phyloP scores from a whole-genome alignment of 371 early-diverging fungal species.

The Saksenaea vasiformis region DNA sequence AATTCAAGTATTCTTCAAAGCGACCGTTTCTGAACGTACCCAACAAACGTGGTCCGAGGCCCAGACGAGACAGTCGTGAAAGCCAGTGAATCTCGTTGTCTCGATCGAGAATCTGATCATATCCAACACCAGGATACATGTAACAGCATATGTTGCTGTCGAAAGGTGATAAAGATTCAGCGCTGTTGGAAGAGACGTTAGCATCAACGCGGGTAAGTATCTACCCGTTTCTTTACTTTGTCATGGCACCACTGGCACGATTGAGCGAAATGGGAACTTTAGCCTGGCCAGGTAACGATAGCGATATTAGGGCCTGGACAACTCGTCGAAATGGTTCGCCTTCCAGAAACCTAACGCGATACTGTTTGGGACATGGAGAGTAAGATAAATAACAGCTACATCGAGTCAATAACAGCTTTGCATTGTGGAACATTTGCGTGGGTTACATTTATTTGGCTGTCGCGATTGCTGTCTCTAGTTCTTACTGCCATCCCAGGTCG shows the following conservation, averaged over 20 bases:
- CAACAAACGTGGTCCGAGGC: conserved; percentile 79
- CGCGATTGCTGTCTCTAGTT: conserved; percentile 8
- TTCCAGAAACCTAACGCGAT: conserved; percentile 25
- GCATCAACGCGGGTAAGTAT: neutral
- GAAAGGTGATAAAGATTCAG: conserved; percentile 72
- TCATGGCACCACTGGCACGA: conserved; percentile 84
- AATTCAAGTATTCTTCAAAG: conserved; percentile 84
- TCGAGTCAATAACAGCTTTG: conserved; percentile 27
- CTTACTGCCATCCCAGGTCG: conserved; percentile 11
- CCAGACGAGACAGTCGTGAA: conserved; percentile 63
- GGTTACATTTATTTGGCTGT: neutral
- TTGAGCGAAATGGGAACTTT: conserved; percentile 41
- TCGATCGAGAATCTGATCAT: conserved; percentile 75
- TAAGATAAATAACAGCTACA: conserved; percentile 20
- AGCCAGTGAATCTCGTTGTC: conserved; percentile 83
- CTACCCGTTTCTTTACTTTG: conserved; percentile 60
- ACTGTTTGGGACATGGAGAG: neutral
- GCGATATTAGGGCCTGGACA: conserved; percentile 18
- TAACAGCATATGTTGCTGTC: conserved; percentile 54
- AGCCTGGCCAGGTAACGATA: conserved; percentile 42
- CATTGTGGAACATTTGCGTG: conserved; percentile 23
- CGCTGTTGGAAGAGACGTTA: conserved; percentile 26
- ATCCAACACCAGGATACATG: conserved; percentile 81
- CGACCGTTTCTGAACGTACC: conserved; percentile 89
- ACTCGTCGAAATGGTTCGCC: conserved; percentile 28